These are phyloP conservation scores for Aaosphaeria pasadenensis DNA, from an alignment of 2,329 filamentous ascomycete genomes.

Conservation along the genomic window DNA sequence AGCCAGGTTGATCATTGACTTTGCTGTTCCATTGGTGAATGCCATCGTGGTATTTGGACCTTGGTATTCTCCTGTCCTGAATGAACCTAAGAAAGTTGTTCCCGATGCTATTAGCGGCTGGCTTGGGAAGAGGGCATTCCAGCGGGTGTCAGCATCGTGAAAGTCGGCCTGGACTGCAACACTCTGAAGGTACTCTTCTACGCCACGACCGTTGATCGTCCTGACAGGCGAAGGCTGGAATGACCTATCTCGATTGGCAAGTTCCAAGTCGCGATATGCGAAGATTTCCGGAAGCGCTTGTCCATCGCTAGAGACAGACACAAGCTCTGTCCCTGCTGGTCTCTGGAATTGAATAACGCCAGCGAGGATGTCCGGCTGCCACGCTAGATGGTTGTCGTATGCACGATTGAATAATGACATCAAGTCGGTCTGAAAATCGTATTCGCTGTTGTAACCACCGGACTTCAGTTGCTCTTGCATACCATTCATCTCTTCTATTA, in stretches of 20 bases:
- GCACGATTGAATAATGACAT: constrained; percentile 31
- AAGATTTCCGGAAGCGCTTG: constrained; percentile 36
- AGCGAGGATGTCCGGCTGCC: constrained; percentile 35
- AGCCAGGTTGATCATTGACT: constrained; percentile 28
- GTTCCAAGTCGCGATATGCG: constrained; percentile 26
- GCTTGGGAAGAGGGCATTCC: constrained; percentile 39
- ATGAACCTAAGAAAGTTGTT: constrained; percentile 24
- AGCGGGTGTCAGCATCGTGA: constrained; percentile 41
- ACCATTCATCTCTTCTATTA: constrained; percentile 34
- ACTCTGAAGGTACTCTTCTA: constrained; percentile 29
- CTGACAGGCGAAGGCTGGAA: constrained; percentile 35
- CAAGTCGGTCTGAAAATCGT: constrained; percentile 40
- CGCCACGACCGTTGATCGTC: constrained; percentile 37
- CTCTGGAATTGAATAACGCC: constrained; percentile 37
- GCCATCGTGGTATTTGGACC: constrained; percentile 33
- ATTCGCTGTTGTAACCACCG: constrained; percentile 36
- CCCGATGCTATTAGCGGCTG: constrained; percentile 29
- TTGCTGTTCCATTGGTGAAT: constrained; percentile 36
- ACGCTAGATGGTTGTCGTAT: constrained; percentile 42
- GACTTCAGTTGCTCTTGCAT: constrained; percentile 29
- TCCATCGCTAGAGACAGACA: constrained; percentile 37
- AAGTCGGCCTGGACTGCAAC: constrained; percentile 28
- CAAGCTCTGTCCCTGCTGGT: constrained; percentile 26
- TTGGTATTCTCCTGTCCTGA: constrained; percentile 27
- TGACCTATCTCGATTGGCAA: constrained; percentile 19